Percentiles rank a stretch among this genome's conserved stretches.
These are phyloP conservation scores for Tetragonia tetragonoides DNA, from an alignment of 148 eudicot species.

Conservation along the genomic window DNA sequence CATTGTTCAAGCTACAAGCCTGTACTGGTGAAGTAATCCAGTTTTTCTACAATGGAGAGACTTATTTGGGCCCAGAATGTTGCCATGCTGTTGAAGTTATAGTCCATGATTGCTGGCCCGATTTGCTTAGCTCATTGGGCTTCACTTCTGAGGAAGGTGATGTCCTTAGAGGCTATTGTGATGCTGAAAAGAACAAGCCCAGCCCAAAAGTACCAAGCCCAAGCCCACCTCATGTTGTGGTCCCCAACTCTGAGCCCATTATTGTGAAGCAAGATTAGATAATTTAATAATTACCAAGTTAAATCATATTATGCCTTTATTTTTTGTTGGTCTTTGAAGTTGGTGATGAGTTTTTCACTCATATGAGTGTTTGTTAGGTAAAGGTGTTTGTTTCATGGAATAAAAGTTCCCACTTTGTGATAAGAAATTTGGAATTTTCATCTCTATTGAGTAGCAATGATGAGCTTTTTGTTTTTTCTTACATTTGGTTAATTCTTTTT, in stretches of 20 bases:
- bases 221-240: slow-evolving; percentile 12
- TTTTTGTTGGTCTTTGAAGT: neutral
- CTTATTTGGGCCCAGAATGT: slow-evolving; percentile 45
- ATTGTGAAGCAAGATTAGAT: neutral
- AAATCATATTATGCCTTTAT: neutral
- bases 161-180: slow-evolving; percentile 55
- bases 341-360: slow-evolving; percentile 1
- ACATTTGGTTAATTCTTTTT: neutral
- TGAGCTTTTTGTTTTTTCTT: neutral
- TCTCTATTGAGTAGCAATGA: neutral
- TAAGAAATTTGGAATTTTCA: neutral
- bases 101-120: slow-evolving; percentile 57
- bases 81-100: slow-evolving; percentile 47
- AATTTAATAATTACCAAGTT: neutral
- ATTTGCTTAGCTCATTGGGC: slow-evolving; percentile 49
- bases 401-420: neutral
- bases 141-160: slow-evolving; percentile 45
- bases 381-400: neutral
- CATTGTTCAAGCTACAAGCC: slow-evolving; percentile 46
- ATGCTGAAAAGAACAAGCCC: slow-evolving; percentile 22
- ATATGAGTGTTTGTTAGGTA: slow-evolving; percentile 6
- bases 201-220: slow-evolving; percentile 26
- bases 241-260: neutral
- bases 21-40: slow-evolving; percentile 55
- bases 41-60: slow-evolving; percentile 59